Percentiles rank a stretch among this genome's conserved stretches.
These are phyloP conservation scores for Hyphodiscus hymeniophilus DNA, from an alignment of 495 filamentous ascomycete genomes.

Conservation along the genomic window DNA sequence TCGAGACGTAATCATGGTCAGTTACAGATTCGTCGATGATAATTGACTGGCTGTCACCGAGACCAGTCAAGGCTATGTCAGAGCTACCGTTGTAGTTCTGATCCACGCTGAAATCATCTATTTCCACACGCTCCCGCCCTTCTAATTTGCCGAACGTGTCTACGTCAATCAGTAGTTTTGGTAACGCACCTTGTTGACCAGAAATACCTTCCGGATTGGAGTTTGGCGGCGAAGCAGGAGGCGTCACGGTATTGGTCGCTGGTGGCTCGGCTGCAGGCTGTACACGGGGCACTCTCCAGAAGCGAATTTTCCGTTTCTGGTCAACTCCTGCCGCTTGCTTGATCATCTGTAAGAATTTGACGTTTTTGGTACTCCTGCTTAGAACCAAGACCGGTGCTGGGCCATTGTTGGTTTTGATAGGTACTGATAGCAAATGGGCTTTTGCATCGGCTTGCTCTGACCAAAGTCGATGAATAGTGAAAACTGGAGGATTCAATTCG, in stretches of 20 bases:
- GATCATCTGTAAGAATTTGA: slow-evolving; percentile 63
- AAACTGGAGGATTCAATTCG: slow-evolving; percentile 78
- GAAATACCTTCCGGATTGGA: slow-evolving; percentile 17
- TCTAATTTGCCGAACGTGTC: slow-evolving; percentile 59
- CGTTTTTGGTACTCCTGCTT: slow-evolving; percentile 56
- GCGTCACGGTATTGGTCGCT: slow-evolving; percentile 11
- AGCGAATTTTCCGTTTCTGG: slow-evolving; percentile 12
- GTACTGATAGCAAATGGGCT: slow-evolving; percentile 45
- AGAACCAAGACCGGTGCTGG: slow-evolving; percentile 54
- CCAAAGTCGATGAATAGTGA: slow-evolving; percentile 75
- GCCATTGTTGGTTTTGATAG: slow-evolving; percentile 47
- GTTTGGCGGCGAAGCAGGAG: slow-evolving; percentile 21
- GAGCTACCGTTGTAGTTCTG: slow-evolving; percentile 68
- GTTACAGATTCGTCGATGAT: slow-evolving; percentile 71
- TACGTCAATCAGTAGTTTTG: slow-evolving; percentile 64
- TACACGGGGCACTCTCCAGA: slow-evolving; percentile 44
- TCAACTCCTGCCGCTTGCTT: slow-evolving; percentile 42
- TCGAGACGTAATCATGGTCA: slow-evolving; percentile 56
- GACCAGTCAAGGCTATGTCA: slow-evolving; percentile 52
- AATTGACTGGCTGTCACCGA: slow-evolving; percentile 59
- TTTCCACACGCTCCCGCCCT: slow-evolving; percentile 61
- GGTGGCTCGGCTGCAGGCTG: slow-evolving; percentile 30
- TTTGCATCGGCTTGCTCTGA: slow-evolving; percentile 47
- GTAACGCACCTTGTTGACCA: slow-evolving; percentile 41
- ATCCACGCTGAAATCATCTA: slow-evolving; percentile 66